Evolutionary conservation across 1,139 yeast species (phyloP).

Genomic region (Hemisphaericaspora xylanilytica): DNA sequence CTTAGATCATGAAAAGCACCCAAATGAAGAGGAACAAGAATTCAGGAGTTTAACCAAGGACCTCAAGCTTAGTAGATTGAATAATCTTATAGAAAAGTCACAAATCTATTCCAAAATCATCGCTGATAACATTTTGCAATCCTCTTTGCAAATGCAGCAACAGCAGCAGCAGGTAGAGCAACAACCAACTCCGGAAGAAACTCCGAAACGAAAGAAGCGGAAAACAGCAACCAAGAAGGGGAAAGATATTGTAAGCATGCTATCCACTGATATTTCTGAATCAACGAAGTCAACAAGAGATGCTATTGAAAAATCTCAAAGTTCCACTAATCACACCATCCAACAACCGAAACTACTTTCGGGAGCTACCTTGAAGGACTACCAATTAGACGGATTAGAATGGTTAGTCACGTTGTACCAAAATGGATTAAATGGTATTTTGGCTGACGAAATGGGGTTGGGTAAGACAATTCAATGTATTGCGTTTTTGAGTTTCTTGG

Average conservation of each 20-base stretch:
- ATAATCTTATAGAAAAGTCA: conserved; percentile 75
- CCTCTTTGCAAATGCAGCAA: conserved; percentile 28
- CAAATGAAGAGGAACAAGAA: conserved; percentile 30
- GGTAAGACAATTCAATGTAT: conserved; percentile 92
- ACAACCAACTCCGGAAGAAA: conserved; percentile 12
- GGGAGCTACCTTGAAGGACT: conserved; percentile 72
- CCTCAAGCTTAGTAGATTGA: conserved; percentile 57
- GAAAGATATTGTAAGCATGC: conserved; percentile 26
- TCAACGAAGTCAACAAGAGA: conserved; percentile 22
- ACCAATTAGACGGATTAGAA: conserved; percentile 86
- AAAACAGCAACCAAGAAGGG: conserved; percentile 14
- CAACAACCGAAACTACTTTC: conserved; percentile 64
- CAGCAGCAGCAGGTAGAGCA: conserved; percentile 7
- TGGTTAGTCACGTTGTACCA: conserved; percentile 88
- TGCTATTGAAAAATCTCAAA: conserved; percentile 24
- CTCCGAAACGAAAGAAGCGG: conserved; percentile 17
- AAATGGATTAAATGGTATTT: conserved; percentile 90
- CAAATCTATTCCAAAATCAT: conserved; percentile 82
- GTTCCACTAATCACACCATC: conserved; percentile 4
- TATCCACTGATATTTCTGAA: conserved; percentile 19
- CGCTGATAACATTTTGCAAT: conserved; percentile 66
- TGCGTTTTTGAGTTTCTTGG: conserved; percentile 68
- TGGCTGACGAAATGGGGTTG: conserved; percentile 97
- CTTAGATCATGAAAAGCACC: background rate
- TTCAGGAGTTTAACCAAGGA: conserved; percentile 41